A percentile compares a stretch with the other conserved stretches of the same genome.
Evolutionary conservation across 768 basidiomycete species (phyloP).

Genomic region (Russula compacta): DNA sequence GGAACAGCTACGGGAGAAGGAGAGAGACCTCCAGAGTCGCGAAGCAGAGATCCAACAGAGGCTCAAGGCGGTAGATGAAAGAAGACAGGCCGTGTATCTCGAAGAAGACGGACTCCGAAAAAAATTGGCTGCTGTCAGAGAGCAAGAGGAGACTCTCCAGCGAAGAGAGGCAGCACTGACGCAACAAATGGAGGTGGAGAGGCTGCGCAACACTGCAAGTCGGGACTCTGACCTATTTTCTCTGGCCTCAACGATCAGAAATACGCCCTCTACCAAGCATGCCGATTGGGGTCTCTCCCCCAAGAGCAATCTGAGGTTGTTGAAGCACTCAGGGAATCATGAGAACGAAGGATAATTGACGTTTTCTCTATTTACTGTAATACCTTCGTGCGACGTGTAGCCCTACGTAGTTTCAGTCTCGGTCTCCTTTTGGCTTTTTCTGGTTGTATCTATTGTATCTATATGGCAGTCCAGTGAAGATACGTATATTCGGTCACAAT

Average conservation of each 20-base stretch:
- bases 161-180: background rate
- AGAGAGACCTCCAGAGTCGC: background rate
- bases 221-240: background rate
- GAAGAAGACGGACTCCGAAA: background rate
- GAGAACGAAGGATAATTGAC: no score
- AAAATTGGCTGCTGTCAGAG: background rate
- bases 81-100: background rate
- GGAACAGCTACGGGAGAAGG: constrained; percentile 21
- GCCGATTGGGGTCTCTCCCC: no score
- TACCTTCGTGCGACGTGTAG: no score
- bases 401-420: no score
- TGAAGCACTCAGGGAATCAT: background rate
- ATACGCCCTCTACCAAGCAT: no score
- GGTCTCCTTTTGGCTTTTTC: no score
- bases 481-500: background rate
- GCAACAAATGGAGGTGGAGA: background rate
- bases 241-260: background rate
- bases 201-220: background rate
- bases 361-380: no score
- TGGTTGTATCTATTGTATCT: no score
- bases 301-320: no score
- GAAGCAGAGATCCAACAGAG: background rate
- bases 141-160: background rate
- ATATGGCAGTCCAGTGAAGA: no score
- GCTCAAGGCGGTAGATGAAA: background rate